phyloP scores from a whole-genome alignment of 148 eudicot species.

The Vaccinium macrocarpon region DNA sequence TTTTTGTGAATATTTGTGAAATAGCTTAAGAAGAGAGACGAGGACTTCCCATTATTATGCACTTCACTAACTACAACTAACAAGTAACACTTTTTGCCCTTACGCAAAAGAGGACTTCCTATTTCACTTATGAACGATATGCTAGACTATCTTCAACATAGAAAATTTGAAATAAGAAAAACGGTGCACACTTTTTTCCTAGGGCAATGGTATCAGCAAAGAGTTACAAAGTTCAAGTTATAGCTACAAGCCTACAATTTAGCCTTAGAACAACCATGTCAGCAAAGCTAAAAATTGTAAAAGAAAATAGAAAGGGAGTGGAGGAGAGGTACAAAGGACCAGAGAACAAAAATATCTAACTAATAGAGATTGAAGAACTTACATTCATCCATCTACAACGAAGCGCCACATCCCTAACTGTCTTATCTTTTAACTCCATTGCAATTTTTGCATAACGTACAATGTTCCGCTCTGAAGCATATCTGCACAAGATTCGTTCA shows the following conservation, averaged over 20 bases:
- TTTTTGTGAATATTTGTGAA: background rate
- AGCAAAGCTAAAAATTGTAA: background rate
- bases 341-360: background rate
- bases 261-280: background rate
- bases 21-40: background rate
- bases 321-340: background rate
- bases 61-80: no score
- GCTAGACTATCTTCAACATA: background rate
- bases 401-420: conserved; percentile 74
- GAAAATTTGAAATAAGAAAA: background rate
- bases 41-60: background rate
- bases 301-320: background rate
- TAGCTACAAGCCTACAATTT: background rate
- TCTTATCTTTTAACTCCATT: conserved; percentile 60
- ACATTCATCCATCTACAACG: conserved; percentile 78
- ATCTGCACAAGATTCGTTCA: conserved; percentile 35
- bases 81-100: no score
- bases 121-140: background rate
- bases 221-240: background rate
- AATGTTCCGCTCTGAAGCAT: conserved; percentile 46
- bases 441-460: conserved; percentile 74
- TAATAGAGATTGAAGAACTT: conserved; percentile 29
- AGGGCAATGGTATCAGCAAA: background rate
- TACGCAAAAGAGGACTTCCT: background rate
- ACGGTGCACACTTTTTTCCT: background rate